Percentiles rank a stretch among this genome's conserved stretches.
phyloP scores from a whole-genome alignment of 2,329 filamentous ascomycete genomes.

The Verruconis gallopava region DNA sequence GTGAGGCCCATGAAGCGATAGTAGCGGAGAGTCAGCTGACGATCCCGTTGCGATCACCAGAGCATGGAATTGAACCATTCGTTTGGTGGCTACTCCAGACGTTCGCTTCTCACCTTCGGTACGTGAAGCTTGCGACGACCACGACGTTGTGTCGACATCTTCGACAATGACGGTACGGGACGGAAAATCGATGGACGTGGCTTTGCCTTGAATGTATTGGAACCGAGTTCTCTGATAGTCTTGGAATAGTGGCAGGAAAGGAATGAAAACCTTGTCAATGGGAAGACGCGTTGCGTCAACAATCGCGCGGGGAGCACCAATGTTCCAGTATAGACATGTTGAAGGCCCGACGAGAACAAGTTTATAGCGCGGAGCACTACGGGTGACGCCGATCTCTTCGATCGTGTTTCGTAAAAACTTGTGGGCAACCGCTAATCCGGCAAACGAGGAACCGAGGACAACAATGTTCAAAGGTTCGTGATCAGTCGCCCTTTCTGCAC shows the following conservation, averaged over 20 bases:
- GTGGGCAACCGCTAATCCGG: slow-evolving; percentile 25
- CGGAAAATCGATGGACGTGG: slow-evolving; percentile 17
- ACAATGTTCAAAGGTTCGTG: slow-evolving; percentile 22
- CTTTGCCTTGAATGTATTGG: slow-evolving; percentile 24
- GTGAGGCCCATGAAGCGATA: slow-evolving; percentile 22
- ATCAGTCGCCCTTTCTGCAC: no score
- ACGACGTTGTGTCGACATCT: slow-evolving; percentile 6
- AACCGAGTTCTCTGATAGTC: slow-evolving; percentile 23
- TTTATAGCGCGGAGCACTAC: slow-evolving; percentile 18
- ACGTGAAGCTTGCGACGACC: background rate
- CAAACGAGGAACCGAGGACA: slow-evolving; percentile 27
- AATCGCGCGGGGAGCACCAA: slow-evolving; percentile 24
- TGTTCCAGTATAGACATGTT: slow-evolving; percentile 27
- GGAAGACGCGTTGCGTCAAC: slow-evolving; percentile 22
- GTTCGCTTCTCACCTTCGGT: background rate
- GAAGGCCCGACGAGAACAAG: slow-evolving; percentile 24
- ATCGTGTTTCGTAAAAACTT: slow-evolving; percentile 22
- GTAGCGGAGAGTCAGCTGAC: slow-evolving; percentile 22
- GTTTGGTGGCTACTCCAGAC: slow-evolving; percentile 5
- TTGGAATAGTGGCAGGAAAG: slow-evolving; percentile 22
- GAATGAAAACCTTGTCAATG: slow-evolving; percentile 22
- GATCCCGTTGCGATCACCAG: slow-evolving; percentile 26
- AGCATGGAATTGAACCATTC: slow-evolving; percentile 22
- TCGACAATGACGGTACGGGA: slow-evolving; percentile 17
- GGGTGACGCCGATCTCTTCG: slow-evolving; percentile 17